Base-by-base conservation (phyloP, 2,329 filamentous ascomycete species). In the Trichoderma harzianum region DNA sequence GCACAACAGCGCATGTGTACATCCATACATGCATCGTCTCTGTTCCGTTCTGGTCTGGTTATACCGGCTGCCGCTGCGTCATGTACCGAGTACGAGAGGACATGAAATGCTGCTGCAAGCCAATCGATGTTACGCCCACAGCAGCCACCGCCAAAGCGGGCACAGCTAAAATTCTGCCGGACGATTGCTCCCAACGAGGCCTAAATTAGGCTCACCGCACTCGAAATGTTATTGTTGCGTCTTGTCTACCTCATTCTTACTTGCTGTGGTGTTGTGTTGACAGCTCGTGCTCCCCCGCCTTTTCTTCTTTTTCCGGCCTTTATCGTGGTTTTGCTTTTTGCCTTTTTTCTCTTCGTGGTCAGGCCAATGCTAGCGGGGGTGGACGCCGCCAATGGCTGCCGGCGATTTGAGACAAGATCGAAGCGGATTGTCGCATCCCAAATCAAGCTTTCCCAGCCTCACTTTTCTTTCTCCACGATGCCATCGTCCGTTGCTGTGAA, bases 401-500 rank as follows among this genome's bases (percentile, higher is more conserved):
- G 34, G 34, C 36, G 18, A 28, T 57, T 60, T 34, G 55, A 68
- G 55, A 60, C 65, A 34, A 34, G 26, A 24, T 12, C n/a, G 11
- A 39, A 39, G 43, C 30, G 24, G 34, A 14, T 28, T 24, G 26
- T 14, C 26, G 8, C 26, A 53, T 62, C 39, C 66, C 39, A 43
- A 69, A 69, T 62, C 66, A 62, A 51, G 28, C 55, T n/a, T 21
- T 24, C 21, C 39, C 47, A 55, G 64, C 32, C 64, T 67, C 47
- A 32, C 39, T 21, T 36, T 32, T 69, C 28, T n/a, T 34, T 32
- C 39, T 21, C 36, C 57, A 28, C 55, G 55, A 43, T 69, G 66
- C 66, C 57, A 62, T 62, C 66, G 66, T 62, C 43, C 51, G 57
- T 24, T 53, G 36, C 28, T 62, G 66, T 69, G 66, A 61, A 36